Evolutionary conservation across 331 rosid genomes (phyloP).

Genomic region (Quercus phellos): DNA sequence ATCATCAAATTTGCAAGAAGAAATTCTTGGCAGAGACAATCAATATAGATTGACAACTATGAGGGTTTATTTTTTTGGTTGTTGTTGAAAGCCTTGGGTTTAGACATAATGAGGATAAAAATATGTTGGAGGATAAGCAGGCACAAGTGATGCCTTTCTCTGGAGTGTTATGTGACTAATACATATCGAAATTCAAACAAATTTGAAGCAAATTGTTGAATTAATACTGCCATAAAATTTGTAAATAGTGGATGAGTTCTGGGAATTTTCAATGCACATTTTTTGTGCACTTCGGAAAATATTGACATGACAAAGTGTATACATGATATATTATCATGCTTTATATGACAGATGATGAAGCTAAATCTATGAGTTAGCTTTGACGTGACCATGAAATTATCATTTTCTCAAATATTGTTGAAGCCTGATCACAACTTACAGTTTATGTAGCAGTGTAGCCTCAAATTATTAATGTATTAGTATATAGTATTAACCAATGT

Average conservation of each 20-base stretch:
- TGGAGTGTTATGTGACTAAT: not conserved
- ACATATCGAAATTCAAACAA: not conserved
- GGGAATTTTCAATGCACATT: not conserved
- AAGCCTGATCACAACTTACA: not conserved
- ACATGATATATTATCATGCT: no score
- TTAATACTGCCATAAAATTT: not conserved
- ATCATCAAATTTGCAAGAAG: constrained; percentile 1
- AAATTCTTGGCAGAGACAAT: not conserved
- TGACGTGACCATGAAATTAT: not conserved
- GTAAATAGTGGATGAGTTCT: not conserved
- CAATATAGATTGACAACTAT: not conserved
- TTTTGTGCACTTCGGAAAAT: not conserved
- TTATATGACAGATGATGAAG: not conserved
- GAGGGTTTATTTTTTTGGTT: not conserved
- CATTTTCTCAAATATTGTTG: not conserved
- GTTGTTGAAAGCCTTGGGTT: not conserved
- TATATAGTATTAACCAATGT: not conserved
- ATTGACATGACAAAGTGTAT: not conserved
- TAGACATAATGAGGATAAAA: not conserved
- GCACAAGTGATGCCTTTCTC: not conserved
- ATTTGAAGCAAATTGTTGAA: not conserved
- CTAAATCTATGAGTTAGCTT: not conserved
- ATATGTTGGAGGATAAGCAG: not conserved
- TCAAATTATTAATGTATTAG: not conserved
- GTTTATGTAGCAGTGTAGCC: not conserved